Evolutionary conservation across 306 rosid species (phyloP).

Genomic region (Amphicarpaea edgeworthii): DNA sequence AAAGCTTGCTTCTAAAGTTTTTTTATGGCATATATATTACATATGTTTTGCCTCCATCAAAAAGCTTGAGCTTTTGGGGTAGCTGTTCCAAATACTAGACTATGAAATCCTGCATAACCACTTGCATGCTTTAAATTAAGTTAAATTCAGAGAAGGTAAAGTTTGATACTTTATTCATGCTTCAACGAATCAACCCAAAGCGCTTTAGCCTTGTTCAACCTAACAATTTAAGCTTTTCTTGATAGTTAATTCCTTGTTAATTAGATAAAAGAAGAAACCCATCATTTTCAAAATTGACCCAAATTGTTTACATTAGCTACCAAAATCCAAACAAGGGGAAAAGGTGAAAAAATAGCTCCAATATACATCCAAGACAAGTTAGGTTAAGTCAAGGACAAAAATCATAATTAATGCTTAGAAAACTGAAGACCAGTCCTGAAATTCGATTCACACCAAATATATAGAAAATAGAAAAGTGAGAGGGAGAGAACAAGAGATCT

Average conservation of each 20-base stretch:
- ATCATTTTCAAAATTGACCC: background rate
- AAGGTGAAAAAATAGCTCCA: background rate
- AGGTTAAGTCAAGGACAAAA: slow-evolving; percentile 13
- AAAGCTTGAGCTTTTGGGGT: background rate
- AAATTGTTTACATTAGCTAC: slow-evolving; percentile 1
- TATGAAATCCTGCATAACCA: background rate
- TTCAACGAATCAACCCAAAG: background rate
- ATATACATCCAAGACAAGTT: background rate
- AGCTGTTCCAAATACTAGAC: background rate
- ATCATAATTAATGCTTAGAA: slow-evolving; percentile 4
- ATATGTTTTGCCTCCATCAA: background rate
- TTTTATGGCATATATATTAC: background rate
- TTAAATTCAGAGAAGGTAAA: slow-evolving; percentile 8
- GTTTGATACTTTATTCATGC: background rate
- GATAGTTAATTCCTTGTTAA: background rate
- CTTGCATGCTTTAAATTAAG: background rate
- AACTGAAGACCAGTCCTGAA: background rate
- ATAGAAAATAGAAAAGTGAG: background rate
- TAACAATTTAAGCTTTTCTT: background rate
- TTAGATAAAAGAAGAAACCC: slow-evolving; percentile 10
- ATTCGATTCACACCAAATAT: background rate
- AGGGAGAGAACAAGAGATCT: slow-evolving; percentile 9
- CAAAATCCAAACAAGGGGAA: background rate
- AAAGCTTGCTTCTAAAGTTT: background rate
- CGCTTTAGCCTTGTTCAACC: background rate